phyloP scores from a whole-genome alignment of 2,329 filamentous ascomycete species.

The Phyllosticta capitalensis region DNA sequence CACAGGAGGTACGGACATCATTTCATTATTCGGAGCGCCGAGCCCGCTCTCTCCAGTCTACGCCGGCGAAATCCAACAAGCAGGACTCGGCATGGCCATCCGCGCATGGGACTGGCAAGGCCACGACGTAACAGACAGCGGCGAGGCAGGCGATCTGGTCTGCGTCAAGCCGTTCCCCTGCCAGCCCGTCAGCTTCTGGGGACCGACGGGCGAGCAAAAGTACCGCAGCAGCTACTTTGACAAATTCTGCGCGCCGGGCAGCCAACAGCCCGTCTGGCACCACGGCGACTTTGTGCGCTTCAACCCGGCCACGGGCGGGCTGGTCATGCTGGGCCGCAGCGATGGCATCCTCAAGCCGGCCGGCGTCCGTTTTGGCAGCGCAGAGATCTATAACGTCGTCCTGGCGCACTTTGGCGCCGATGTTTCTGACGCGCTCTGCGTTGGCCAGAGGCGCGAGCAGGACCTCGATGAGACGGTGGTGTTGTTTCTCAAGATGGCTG shows the following conservation, averaged over 20 bases:
- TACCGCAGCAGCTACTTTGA: constrained; percentile 85
- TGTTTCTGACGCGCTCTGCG: constrained; percentile 78
- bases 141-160: constrained; percentile 76
- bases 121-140: constrained; percentile 48
- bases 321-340: constrained; percentile 85
- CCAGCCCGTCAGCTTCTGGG: constrained; percentile 86
- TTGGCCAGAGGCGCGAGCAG: constrained; percentile 61
- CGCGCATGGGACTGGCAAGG: constrained; percentile 44
- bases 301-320: constrained; percentile 61
- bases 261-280: constrained; percentile 60
- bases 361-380: constrained; percentile 83
- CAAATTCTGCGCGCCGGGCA: constrained; percentile 46
- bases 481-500: constrained; percentile 72
- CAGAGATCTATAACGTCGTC: constrained; percentile 94
- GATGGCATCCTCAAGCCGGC: constrained; percentile 90
- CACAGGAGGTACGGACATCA: constrained; percentile 92
- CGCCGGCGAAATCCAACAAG: constrained; percentile 41
- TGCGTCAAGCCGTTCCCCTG: constrained; percentile 81
- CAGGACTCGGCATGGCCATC: constrained; percentile 43
- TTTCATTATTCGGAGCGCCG: constrained; percentile 84
- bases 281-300: constrained; percentile 84
- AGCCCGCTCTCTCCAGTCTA: constrained; percentile 47
- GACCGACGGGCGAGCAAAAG: constrained; percentile 58
- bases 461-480: constrained; percentile 82
- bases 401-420: constrained; percentile 70